Evolutionary conservation across 768 basidiomycete genomes (phyloP), one percentile per base, ranked within the genome.

Genomic region (Inosperma sp.): DNA sequence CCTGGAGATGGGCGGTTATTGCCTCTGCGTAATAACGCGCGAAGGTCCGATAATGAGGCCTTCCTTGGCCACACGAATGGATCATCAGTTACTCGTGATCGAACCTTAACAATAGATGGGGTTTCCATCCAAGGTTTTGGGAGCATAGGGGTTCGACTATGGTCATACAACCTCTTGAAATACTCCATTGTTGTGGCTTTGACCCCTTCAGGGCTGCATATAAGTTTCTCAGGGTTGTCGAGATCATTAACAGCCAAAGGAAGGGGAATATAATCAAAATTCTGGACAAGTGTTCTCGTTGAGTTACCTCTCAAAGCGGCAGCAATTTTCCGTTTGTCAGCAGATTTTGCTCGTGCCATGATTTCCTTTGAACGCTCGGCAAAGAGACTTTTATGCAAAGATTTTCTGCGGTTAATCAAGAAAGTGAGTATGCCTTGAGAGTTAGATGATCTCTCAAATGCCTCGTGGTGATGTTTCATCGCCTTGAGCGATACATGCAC

Each of bases 1-100:
- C 62, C 65, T 0, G 65, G 65, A 7, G 61, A 48, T 4, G 67
- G 65, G 2, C 57, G 50, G 8, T 49, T 23, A 30, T 67, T 67
- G 3, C 65, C 67, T 33, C 49, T 55, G 0, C 56, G 50, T 0
- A 66, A 35, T 9, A 68, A n/a, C 1, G 56, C 56, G 4, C 61
- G 49, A 25, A 62, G 53, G 1, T 61, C 45, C 1, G 22, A 14
- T 7, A 65, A 29, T 5, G 59, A 35, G 0, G 56, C 47, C 0
- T 47, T 55, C 4, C 19, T 30, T 1, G 62, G 64, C 61, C 62
- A 62, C 4, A 16, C 19, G 26, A 66, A 62, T 1, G 64, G 59
- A 19, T 61, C 55, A 5, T 41, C 30, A 0, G 2, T 4, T 1
- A 58, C 54, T 1, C 51, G 42, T 0, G 14, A 29, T 10, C 36